These are phyloP conservation scores for Aureobasidium namibiae DNA, from an alignment of 2,329 filamentous ascomycete species.

Conservation along the genomic window DNA sequence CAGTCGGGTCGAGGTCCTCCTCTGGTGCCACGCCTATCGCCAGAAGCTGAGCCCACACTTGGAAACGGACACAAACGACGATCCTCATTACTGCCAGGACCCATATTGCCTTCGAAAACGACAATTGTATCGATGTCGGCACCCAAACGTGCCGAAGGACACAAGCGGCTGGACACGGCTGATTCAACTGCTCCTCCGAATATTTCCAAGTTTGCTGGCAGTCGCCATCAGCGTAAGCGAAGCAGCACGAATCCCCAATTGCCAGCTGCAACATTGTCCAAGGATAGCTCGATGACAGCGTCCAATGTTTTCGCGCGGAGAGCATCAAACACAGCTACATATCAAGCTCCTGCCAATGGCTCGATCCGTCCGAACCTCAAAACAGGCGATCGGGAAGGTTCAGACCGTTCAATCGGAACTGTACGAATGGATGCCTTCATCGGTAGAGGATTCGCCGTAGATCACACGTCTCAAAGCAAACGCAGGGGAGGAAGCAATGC, in stretches of 20 bases:
- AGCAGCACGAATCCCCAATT: slow-evolving; percentile 79
- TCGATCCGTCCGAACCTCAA: slow-evolving; percentile 38
- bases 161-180: slow-evolving; percentile 28
- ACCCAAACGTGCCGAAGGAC: slow-evolving; percentile 11
- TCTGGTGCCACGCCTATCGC: slow-evolving; percentile 25
- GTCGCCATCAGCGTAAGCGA: slow-evolving; percentile 67
- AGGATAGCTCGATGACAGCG: slow-evolving; percentile 20
- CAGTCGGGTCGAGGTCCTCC: slow-evolving; percentile 77
- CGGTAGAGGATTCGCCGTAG: not conserved
- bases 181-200: slow-evolving; percentile 64
- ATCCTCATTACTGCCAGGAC: slow-evolving; percentile 24
- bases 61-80: slow-evolving; percentile 19
- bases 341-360: slow-evolving; percentile 68
- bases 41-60: slow-evolving; percentile 16
- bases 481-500: not conserved
- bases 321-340: not conserved
- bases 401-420: slow-evolving; percentile 53
- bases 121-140: slow-evolving; percentile 17
- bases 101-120: slow-evolving; percentile 20
- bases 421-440: slow-evolving; percentile 91
- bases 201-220: slow-evolving; percentile 59
- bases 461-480: not conserved
- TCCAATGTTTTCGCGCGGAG: not conserved
- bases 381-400: slow-evolving; percentile 24
- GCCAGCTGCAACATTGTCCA: slow-evolving; percentile 44